A percentile compares a stretch with the other conserved stretches of the same genome.
Evolutionary conservation across 306 rosid genomes (phyloP).

Genomic region (Dalbergia cochinchinensis): DNA sequence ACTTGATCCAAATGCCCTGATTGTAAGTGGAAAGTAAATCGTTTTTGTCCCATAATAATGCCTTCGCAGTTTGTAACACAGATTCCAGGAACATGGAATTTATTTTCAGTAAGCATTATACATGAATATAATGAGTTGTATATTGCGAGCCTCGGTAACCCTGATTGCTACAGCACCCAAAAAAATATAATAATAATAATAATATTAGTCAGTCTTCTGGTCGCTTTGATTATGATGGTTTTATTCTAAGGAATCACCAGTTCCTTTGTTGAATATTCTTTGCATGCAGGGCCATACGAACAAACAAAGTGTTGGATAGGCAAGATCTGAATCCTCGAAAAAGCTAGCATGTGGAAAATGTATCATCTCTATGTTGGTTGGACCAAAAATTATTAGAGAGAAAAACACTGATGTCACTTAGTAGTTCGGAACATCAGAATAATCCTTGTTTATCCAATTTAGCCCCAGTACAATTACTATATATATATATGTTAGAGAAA

Average conservation of each 20-base stretch:
- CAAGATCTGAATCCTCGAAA: constrained; percentile 14
- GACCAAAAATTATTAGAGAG: constrained; percentile 13
- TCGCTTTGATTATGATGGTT: not conserved
- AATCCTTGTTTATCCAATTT: constrained; percentile 28
- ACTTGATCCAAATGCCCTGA: too few relatives aligned
- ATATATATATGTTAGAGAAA: constrained; percentile 24
- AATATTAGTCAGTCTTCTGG: too few relatives aligned
- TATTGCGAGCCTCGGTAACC: too few relatives aligned
- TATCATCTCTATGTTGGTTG: constrained; percentile 24
- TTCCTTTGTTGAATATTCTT: not conserved
- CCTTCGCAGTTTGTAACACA: too few relatives aligned
- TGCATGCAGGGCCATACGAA: constrained; percentile 36
- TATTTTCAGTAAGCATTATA: too few relatives aligned
- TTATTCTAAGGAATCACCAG: not conserved
- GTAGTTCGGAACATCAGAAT: constrained; percentile 25
- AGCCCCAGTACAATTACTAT: constrained; percentile 2
- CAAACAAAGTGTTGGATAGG: constrained; percentile 1
- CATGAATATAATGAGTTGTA: too few relatives aligned
- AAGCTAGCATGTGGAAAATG: not conserved
- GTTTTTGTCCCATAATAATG: too few relatives aligned
- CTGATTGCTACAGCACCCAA: too few relatives aligned
- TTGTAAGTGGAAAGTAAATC: too few relatives aligned
- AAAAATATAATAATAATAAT: too few relatives aligned
- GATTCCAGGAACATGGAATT: too few relatives aligned
- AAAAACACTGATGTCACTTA: constrained; percentile 19